Base-by-base conservation (phyloP, 225 moss, liverwort and hornwort genomes). In the Asterella californica region DNA sequence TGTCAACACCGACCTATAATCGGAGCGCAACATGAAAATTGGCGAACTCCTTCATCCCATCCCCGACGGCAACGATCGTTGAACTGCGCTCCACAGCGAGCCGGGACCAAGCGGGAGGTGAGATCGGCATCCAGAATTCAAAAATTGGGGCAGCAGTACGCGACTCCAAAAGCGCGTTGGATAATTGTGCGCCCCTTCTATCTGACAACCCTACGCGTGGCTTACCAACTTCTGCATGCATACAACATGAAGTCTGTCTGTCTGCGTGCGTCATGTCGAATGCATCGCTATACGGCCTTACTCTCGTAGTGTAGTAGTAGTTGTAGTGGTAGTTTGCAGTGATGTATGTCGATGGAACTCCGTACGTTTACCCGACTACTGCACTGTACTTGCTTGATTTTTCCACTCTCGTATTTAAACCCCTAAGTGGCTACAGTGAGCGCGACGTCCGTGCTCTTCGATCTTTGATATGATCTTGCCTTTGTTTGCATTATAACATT, bases 21-120 rank as follows among this genome's bases (percentile, higher is more conserved):
- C 22, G 15, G 32, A 74, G 15, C 32, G 14, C 17, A 54, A 32
- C 29, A 18, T 74, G 74, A 53, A 47, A 33, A 45, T 70, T 57
- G 60, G 54, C 29, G 15, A 22, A 22, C 22, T 76, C 15, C 70
- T 48, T 82, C 76, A 82, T 76, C 76, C 60, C 81, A 61, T 70
- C 46, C 38, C 32, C 27, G 27, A 60, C 21, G 47, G 7, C 45
- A 42, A 69, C 68, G 21, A 38, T 52, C 27, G 27, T 38, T 11
- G 27, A 53, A 15, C 59, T 45, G 33, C 0, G 30, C 18, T 15
- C 65, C 64, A 24, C 2, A 30, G 27, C 52, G 53, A 47, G 50
- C 30, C 25, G 50, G 38, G 47, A 47, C 50, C 27, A 52, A 53
- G 52, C 74, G 10, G 29, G 9, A 29, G 24, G 30, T 27, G n/a